phyloP scores from a whole-genome alignment of 805 yeast genomes.

The Wilhelminamyces savonicus region DNA sequence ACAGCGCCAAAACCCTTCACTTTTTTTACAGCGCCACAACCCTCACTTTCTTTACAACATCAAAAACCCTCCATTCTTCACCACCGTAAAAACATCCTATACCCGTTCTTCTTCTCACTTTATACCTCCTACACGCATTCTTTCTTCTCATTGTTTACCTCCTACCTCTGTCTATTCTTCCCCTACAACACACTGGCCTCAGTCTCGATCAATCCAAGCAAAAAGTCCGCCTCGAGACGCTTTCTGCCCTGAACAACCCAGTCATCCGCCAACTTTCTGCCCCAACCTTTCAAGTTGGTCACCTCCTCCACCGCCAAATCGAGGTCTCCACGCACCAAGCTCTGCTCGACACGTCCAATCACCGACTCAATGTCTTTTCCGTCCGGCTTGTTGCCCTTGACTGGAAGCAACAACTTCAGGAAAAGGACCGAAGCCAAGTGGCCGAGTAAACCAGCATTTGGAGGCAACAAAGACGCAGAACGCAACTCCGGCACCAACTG shows the following conservation, averaged over 20 bases:
- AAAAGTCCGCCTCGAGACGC: conserved; percentile 80
- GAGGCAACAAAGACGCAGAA: conserved; percentile 83
- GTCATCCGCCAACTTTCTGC: conserved; percentile 81
- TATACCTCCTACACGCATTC: no score
- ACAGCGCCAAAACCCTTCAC: no score
- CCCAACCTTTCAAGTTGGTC: conserved; percentile 86
- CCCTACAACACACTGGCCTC: conserved; percentile 46
- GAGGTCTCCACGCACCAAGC: conserved; percentile 68
- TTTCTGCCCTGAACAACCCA: conserved; percentile 89
- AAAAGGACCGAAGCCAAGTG: conserved; percentile 77
- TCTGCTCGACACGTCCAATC: conserved; percentile 76
- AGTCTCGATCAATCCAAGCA: conserved; percentile 61
- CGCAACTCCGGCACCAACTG: conserved; percentile 79
- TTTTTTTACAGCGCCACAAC: no score
- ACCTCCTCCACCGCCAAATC: conserved; percentile 91
- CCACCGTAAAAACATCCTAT: no score
- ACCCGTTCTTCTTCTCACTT: no score
- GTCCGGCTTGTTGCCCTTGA: conserved; percentile 63
- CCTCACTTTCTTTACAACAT: no score
- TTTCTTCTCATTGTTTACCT: no score
- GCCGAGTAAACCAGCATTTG: conserved; percentile 92
- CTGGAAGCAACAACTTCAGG: conserved; percentile 68
- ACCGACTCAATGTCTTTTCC: conserved; percentile 87
- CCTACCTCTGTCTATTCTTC: conserved; percentile 1
- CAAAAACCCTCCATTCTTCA: no score